Percentiles rank a stretch among this genome's conserved stretches.
Evolutionary conservation across 176 grass and related monocot species (phyloP).

Genomic region (Juncus inflexus): DNA sequence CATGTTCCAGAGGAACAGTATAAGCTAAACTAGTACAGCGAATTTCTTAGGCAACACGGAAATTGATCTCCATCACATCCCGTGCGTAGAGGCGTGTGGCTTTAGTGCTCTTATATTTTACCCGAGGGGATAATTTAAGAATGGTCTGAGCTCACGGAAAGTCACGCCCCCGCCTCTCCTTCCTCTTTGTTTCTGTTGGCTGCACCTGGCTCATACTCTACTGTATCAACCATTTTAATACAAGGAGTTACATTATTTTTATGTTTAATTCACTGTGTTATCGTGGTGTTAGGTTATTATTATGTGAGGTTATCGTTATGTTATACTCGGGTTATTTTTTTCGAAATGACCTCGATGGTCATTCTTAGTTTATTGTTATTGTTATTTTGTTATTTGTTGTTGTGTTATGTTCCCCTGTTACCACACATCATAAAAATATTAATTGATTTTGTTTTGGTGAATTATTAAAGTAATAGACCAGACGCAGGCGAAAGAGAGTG

Average conservation of each 20-base stretch:
- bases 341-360: no score
- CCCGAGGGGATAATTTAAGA: slow-evolving; percentile 23
- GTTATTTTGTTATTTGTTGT: no score
- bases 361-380: no score
- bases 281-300: no score
- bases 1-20: slow-evolving; percentile 1
- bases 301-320: no score
- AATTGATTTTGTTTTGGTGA: no score
- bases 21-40: slow-evolving; percentile 4
- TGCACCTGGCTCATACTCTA: slow-evolving; percentile 12
- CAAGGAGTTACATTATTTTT: no score
- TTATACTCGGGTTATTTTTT: no score
- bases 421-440: no score
- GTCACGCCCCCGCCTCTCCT: slow-evolving; percentile 16
- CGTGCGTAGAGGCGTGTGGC: slow-evolving; percentile 2
- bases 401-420: background rate
- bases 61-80: slow-evolving; percentile 1
- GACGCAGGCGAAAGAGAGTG: no score
- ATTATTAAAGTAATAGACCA: no score
- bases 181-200: background rate
- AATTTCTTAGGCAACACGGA: slow-evolving; percentile 7
- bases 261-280: no score
- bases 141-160: slow-evolving; percentile 13
- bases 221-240: background rate
- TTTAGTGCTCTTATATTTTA: background rate